Evolutionary conservation across 2,329 filamentous ascomycete species (phyloP).

Genomic region (Cytospora chrysosperma): DNA sequence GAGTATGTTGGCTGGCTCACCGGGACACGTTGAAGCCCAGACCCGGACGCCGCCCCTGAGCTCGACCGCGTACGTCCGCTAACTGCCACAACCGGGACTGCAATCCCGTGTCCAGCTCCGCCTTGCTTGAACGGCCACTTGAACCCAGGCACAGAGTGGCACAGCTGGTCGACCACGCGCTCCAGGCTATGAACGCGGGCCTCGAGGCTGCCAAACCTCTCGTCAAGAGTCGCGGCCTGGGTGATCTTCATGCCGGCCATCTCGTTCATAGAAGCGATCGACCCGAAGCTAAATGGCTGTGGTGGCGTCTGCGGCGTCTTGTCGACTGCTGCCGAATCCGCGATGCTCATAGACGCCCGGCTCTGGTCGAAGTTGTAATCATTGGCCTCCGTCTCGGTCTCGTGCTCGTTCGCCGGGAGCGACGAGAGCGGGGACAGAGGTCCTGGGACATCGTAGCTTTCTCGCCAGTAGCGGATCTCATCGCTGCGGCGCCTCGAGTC

Average conservation of each 20-base stretch:
- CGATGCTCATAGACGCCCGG: slow-evolving; percentile 33
- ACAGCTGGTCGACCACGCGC: slow-evolving; percentile 50
- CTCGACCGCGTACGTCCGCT: slow-evolving; percentile 13
- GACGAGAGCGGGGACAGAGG: slow-evolving; percentile 54
- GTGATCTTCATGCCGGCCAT: slow-evolving; percentile 58
- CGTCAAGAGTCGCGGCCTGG: slow-evolving; percentile 53
- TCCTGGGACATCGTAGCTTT: slow-evolving; percentile 52
- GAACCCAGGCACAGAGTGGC: slow-evolving; percentile 45
- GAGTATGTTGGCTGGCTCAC: slow-evolving; percentile 27
- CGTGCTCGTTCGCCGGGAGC: slow-evolving; percentile 15
- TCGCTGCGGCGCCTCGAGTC: slow-evolving; percentile 51
- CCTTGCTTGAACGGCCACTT: slow-evolving; percentile 33
- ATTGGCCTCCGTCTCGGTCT: slow-evolving; percentile 11
- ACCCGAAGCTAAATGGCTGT: slow-evolving; percentile 56
- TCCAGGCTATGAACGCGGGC: slow-evolving; percentile 53
- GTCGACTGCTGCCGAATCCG: slow-evolving; percentile 35
- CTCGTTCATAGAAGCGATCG: slow-evolving; percentile 44
- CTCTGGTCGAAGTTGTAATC: slow-evolving; percentile 31
- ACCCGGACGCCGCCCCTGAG: slow-evolving; percentile 4
- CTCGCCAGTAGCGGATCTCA: slow-evolving; percentile 64
- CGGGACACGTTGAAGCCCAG: slow-evolving; percentile 19
- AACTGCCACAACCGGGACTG: not conserved
- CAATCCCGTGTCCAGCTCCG: slow-evolving; percentile 28
- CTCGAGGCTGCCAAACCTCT: slow-evolving; percentile 52
- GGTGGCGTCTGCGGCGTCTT: slow-evolving; percentile 39